Base-by-base conservation (phyloP, 306 rosid species). In the Cucumis melo region DNA sequence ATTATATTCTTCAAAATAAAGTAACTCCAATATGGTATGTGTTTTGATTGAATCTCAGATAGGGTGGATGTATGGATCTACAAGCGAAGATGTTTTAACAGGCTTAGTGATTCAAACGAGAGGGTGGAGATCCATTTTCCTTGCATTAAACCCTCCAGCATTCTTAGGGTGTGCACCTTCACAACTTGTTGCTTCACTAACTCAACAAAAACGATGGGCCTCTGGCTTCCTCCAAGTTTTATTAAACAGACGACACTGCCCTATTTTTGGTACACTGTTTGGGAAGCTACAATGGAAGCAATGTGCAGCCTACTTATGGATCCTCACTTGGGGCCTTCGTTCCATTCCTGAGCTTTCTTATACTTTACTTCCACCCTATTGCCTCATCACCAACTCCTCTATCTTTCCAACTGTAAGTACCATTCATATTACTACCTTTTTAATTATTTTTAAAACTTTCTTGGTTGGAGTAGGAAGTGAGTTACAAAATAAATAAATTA, bases 151-250 rank as follows among this genome's bases (percentile, higher is more conserved):
- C 14, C 88, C 82, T 16, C 82, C 81, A 0, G 83, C 77, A 19
- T 82, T 85, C 58, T 20, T 85, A 16, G 84, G 84, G 5, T 59
- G 66, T 17, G 77, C 73, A 6, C 77, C 84, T 0, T 42, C 77
- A 2, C 24, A 53, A 16, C 20, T 51, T 32, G 74, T 53, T 0
- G 23, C 17, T 51, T 14, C 64, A 23, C 23, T 82, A 32, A 57
- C 36, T 9, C 88, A 85, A 34, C 73, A 62, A 15, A 82, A 80
- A 58, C 76, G 86, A 48, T 85, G 88, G 88, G 19, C 23, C 55
- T 20, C 81, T 0, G 86, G 84, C 9, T 29, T 80, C 7, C 76
- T 67, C 1, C 75, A 82, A 48, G 21, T 82, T 32, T 21, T 82
- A 42, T 74, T 78, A 16, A 62, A 86, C 48, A 67, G 44, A 70